Base-by-base conservation (phyloP, 139 green algal species). In the Zygnema circumcarinatum region DNA sequence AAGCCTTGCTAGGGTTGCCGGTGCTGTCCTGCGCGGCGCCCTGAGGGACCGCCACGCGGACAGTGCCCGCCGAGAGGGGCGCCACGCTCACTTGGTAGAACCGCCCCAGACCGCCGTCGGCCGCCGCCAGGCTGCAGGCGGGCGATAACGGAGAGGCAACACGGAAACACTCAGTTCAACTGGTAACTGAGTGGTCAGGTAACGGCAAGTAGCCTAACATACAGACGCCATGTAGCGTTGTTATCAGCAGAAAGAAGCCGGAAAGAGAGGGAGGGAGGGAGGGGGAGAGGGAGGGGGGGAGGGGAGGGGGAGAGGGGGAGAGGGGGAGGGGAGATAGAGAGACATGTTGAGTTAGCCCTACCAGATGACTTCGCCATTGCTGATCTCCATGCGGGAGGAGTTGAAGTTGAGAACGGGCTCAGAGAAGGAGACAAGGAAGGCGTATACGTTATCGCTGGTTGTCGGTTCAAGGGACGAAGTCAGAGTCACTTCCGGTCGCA, bases 361-460 rank as follows among this genome's bases (percentile, higher is more conserved):
- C 76, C 76, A 84, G 16, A 62, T 84, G 38, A 84, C n/a, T 31
- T 75, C 76, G 25, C 76, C 76, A 1, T 84, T 84, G 40, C 47
- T 74, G 1, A 84, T 2, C 0, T 84, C 32, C 0, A 84, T 1
- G 0, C 33, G 67, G 39, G 3, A 21, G 21, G 38, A n/a, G 39
- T 62, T 84, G 0, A 84, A 84, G 0, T 62, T 62, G 0, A 40
- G 21, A 32, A 84, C 20, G 21, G 0, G 76, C 22, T 84, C 38
- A 32, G 76, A 84, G 39, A 84, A 84, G 2, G 35, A 22, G 16
- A 76, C 76, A 29, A 84, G 38, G 76, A 84, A 40, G 36, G 21
- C 38, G 39, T 76, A 79, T 0, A n/a, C 38, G 38, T 22, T 40
- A 32, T 76, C 40, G 33, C 33, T 67, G 22, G 33, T 20, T 2